Evolutionary conservation across 2,329 filamentous ascomycete genomes (phyloP).

Genomic region (Onygena corvina): DNA sequence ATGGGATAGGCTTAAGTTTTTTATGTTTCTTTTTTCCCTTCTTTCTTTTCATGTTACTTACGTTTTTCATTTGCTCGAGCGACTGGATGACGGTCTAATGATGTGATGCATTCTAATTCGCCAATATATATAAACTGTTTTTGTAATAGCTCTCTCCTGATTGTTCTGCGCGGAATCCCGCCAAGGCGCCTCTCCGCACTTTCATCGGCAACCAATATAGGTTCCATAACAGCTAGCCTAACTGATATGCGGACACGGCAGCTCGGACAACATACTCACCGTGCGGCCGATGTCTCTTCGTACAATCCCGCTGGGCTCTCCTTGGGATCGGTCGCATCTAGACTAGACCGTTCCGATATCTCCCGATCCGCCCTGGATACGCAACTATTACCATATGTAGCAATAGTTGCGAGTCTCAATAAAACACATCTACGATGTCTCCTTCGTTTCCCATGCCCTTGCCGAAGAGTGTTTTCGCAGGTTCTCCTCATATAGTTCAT

Average conservation of each 20-base stretch:
- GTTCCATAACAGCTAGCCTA: background rate
- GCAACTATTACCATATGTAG: background rate
- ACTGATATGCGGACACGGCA: no score
- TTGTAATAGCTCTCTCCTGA: background rate
- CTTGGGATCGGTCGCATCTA: background rate
- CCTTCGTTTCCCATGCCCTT: background rate
- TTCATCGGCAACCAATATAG: background rate
- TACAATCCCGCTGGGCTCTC: background rate
- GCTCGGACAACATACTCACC: background rate
- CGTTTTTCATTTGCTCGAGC: background rate
- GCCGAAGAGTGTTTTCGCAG: no score
- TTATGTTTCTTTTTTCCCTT: background rate
- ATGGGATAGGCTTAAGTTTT: background rate
- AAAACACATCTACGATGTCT: background rate
- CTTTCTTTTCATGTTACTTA: background rate
- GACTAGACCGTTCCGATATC: background rate
- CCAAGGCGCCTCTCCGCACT: background rate
- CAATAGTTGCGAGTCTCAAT: conserved; percentile 2
- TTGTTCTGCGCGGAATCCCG: background rate
- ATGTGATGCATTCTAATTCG: background rate
- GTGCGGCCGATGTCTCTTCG: background rate
- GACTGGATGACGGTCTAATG: background rate
- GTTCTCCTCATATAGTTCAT: no score
- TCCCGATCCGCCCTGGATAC: conserved; percentile 1
- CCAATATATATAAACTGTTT: background rate